Evolutionary conservation across 129 eudicot genomes (phyloP), one percentile per base, ranked within the genome.

Genomic region (Apium graveolens): DNA sequence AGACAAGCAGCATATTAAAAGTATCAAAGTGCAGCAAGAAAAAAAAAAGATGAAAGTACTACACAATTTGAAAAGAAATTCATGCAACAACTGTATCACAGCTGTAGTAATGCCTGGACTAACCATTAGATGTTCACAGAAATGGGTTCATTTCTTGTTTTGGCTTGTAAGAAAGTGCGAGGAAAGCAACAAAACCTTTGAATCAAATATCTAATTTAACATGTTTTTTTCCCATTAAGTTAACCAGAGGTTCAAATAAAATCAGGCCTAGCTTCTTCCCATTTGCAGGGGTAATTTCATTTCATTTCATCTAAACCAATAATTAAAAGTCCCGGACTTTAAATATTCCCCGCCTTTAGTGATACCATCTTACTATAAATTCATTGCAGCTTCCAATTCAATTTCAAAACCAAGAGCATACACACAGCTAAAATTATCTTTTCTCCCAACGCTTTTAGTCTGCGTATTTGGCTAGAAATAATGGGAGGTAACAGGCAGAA

Each of bases 401-500:
- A 14, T n/a, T 29, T 20, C 16, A 44, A 60, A 62, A 39, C 80
- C 60, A 77, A 60, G n/a, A 77, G 45, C 20, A 20, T n/a, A 77
- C 60, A 20, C 29, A 24, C 17, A 51, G 13, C 46, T 13, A n/a
- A n/a, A 16, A 69, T 24, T 17, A 70, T 66, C 53, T 39, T 60
- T 24, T 27, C 44, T 39, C 5, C 48, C 12, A 7, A 3, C n/a
- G 29, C 13, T 43, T n/a, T n/a, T n/a, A n/a, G 24, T 41, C 32
- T 20, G 20, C n/a, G n/a, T n/a, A n/a, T n/a, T n/a, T n/a, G n/a
- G n/a, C n/a, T 27, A 3, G 1, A 11, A 4, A 20, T 13, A 9
- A 87, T 87, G 90, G 88, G 84, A 74, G 84, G 90, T 5, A 79
- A n/a, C 53, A 76, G 68, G 75, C 82, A 79, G 51, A 84, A 82